Conservation (phyloP, 192 early-diverging fungal genomes). For the Lobulomyces angularis region DNA sequence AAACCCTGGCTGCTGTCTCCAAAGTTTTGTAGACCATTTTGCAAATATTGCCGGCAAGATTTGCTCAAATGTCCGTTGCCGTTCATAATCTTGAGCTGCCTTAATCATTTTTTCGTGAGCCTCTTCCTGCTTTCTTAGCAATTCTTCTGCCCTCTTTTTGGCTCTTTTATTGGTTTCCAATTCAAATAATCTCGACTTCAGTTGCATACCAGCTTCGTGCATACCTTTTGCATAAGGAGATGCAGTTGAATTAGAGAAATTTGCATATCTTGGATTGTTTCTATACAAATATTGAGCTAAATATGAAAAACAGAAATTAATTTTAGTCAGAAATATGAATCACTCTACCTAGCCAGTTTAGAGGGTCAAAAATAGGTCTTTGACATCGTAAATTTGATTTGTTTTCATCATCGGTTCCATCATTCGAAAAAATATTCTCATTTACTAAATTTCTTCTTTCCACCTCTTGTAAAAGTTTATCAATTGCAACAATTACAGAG, state of each 20-base stretch:
- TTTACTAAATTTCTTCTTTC: slow-evolving; percentile 15
- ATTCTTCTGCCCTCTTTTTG: slow-evolving; percentile 18
- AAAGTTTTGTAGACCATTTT: slow-evolving; percentile 25
- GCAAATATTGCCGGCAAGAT: slow-evolving; percentile 27
- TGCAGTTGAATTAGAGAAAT: slow-evolving; percentile 14
- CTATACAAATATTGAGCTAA: slow-evolving; percentile 46
- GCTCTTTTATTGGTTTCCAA: slow-evolving; percentile 25
- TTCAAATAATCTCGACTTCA: slow-evolving; percentile 30
- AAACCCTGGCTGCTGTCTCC: slow-evolving; percentile 19
- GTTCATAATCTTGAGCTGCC: slow-evolving; percentile 20
- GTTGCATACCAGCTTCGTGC: slow-evolving; percentile 10
- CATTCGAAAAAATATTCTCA: too few species aligned
- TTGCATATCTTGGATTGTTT: slow-evolving; percentile 40
- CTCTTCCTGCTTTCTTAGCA: slow-evolving; percentile 24
- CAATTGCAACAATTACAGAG: slow-evolving; percentile 29
- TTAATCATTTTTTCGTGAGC: slow-evolving; percentile 17
- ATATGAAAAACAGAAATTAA: slow-evolving; percentile 2
- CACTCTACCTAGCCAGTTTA: slow-evolving; percentile 41
- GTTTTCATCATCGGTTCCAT: too few species aligned
- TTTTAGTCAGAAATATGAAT: not conserved
- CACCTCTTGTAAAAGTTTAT: slow-evolving; percentile 28
- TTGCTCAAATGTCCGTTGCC: slow-evolving; percentile 17
- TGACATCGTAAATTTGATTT: too few species aligned
- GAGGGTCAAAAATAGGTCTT: slow-evolving; percentile 26
- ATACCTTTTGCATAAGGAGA: slow-evolving; percentile 26